phyloP scores from a whole-genome alignment of 1,139 yeast species.

The Taiozyma sp. region DNA sequence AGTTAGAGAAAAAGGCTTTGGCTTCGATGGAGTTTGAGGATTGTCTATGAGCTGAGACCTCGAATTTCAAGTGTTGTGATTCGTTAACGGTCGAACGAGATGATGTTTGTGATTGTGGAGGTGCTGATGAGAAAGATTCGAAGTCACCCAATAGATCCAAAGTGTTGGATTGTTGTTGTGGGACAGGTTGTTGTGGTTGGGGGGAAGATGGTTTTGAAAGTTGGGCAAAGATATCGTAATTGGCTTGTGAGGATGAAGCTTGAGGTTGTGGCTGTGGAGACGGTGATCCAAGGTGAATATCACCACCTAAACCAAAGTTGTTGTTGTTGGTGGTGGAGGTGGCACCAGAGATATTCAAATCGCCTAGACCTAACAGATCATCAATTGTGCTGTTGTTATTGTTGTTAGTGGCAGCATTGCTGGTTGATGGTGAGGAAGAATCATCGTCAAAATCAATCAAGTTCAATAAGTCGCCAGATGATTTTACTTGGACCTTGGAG shows the following conservation, averaged over 20 bases:
- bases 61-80: constrained; percentile 49
- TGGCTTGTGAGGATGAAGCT: constrained; percentile 15
- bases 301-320: constrained; percentile 35
- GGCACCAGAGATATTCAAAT: constrained; percentile 22
- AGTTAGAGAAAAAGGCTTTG: constrained; percentile 44
- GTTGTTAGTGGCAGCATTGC: constrained; percentile 36
- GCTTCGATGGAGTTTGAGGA: constrained; percentile 37
- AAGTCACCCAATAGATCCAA: constrained; percentile 9
- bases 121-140: constrained; percentile 30
- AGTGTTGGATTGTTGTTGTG: background rate
- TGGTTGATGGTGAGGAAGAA: constrained; percentile 25
- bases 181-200: background rate
- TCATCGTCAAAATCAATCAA: constrained; percentile 82
- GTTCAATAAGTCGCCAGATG: constrained; percentile 42
- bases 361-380: constrained; percentile 67
- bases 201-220: constrained; percentile 18
- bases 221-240: constrained; percentile 30
- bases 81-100: constrained; percentile 34
- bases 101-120: constrained; percentile 26
- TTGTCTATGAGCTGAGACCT: constrained; percentile 38
- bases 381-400: constrained; percentile 47
- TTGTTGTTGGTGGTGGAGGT: background rate
- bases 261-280: constrained; percentile 19
- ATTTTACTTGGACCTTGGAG: constrained; percentile 44
- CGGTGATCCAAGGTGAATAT: constrained; percentile 34